A percentile compares a stretch with the other conserved stretches of the same genome.
Evolutionary conservation across 2,329 filamentous ascomycete genomes (phyloP).

Genomic region (Fusarium dlaminii): DNA sequence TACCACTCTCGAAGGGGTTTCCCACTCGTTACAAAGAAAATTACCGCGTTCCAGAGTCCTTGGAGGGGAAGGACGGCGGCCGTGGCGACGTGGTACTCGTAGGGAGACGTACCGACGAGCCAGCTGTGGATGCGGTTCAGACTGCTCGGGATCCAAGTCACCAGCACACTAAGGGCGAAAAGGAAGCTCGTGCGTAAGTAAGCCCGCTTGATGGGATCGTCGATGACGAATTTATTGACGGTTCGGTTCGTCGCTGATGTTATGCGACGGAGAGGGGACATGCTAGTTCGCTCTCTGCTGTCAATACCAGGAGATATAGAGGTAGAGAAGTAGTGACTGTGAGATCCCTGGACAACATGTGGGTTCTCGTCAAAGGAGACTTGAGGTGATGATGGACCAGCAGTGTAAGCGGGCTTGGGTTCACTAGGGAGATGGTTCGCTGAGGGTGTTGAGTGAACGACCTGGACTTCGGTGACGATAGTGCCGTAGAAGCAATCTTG

Average conservation of each 20-base stretch:
- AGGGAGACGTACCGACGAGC: constrained; percentile 62
- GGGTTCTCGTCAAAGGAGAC: constrained; percentile 38
- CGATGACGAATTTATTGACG: constrained; percentile 47
- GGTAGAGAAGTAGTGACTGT: constrained; percentile 48
- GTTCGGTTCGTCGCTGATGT: constrained; percentile 45
- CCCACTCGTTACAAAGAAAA: constrained; percentile 76
- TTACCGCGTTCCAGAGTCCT: constrained; percentile 82
- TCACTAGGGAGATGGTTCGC: constrained; percentile 33
- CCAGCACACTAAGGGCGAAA: constrained; percentile 67
- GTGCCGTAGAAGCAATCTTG: constrained; percentile 57
- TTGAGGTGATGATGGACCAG: constrained; percentile 21
- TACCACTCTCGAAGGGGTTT: constrained; percentile 32
- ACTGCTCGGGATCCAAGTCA: constrained; percentile 73
- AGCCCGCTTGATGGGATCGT: constrained; percentile 67
- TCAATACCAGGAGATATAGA: constrained; percentile 41
- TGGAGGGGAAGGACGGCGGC: constrained; percentile 80
- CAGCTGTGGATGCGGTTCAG: constrained; percentile 79
- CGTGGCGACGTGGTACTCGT: constrained; percentile 73
- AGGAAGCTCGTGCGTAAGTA: constrained; percentile 70
- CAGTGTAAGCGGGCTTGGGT: constrained; percentile 37
- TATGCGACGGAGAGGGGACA: constrained; percentile 30
- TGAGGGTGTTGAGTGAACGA: constrained; percentile 48
- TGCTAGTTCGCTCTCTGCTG: background rate
- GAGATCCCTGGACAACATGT: constrained; percentile 23
- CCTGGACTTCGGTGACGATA: constrained; percentile 63